Evolutionary conservation across 495 filamentous ascomycete species (phyloP), one percentile per base, ranked within the genome.

Genomic region (Astrothelium subdiscretum): DNA sequence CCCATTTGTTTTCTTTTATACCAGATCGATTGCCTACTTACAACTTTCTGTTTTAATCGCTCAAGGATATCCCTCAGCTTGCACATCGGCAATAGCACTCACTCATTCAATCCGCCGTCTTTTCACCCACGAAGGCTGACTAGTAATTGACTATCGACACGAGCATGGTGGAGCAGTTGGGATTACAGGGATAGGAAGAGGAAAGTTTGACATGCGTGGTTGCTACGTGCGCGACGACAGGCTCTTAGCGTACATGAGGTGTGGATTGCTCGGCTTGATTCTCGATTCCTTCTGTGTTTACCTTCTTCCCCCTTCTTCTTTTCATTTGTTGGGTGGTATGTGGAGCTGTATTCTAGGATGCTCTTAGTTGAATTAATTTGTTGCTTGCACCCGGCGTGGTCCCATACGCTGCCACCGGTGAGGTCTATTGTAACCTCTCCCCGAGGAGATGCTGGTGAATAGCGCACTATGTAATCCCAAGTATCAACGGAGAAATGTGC

Each of bases 41-140:
- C 24, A 24, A 3, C 12, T 29, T 20, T 54, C 48, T 15, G 48
- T 54, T 54, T 26, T 54, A 54, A 54, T 54, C 22, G 8, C 26
- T 0, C 48, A 54, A 54, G 48, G 48, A 54, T 54, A 54, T 54
- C 48, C 48, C 48, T 54, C 20, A 54, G 48, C 48, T 54, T 54
- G 48, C 48, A 20, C 48, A 29, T 54, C n/a, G n/a, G 48, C 48
- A 54, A 12, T 54, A 54, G n/a, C 48, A 29, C 24, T 10, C 48
- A 29, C 48, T 54, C 48, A 12, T 54, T 54, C 48, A 27, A 26
- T 1, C 24, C 48, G 1, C 24, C 24, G 2, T 20, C 15, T n/a
- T 27, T 0, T 10, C 48, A 54, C 48, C 20, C 12, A 29, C 3
- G 15, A 54, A 20, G 29, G 26, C 29, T 12, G 20, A 27, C 20